Evolutionary conservation across 169 alveolate species (phyloP), one percentile per base, ranked within the genome.

Genomic region (Plasmodium adleri): DNA sequence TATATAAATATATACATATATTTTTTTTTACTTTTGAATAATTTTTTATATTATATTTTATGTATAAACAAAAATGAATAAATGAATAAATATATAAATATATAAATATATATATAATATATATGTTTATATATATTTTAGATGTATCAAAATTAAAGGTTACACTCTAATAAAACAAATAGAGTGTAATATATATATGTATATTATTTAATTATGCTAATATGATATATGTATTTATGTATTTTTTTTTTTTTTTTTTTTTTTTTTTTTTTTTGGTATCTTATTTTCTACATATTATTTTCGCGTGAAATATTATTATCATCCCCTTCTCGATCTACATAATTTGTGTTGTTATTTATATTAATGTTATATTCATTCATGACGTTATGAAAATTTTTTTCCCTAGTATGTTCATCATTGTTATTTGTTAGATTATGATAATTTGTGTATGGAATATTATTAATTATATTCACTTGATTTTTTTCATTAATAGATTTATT

Each of bases 351-450:
- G 22, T 62, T 68, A 24, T 43, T 54, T 22, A 62, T 49, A 58
- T 39, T 75, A 1, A 6, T 56, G 3, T 54, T 66, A 47, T 75
- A 75, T 8, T 75, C 88, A 75, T 75, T 75, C 67, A 60, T 56
- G 10, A 78, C 47, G 52, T 47, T 15, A 54, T 66, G 66, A 71
- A 49, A 45, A 39, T 39, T 39, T n/a, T 62, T 45, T 12, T 66
- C 12, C 20, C 52, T 78, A n/a, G 54, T 78, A 50, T 66, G 62
- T 17, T 8, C 67, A 15, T 78, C 83, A 17, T 72, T 58, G 22
- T 63, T 56, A 63, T 9, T 83, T 6, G 74, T 6, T 15, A 83
- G 56, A 28, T 68, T 83, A 22, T 32, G 72, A 50, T 22, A 68
- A 72, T 62, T 68, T 1, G 72, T 8, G 26, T 28, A 67, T 45